Percentiles rank a stretch among this genome's conserved stretches.
These are phyloP conservation scores for Russula compacta DNA, from an alignment of 768 basidiomycete genomes.

Conservation along the genomic window DNA sequence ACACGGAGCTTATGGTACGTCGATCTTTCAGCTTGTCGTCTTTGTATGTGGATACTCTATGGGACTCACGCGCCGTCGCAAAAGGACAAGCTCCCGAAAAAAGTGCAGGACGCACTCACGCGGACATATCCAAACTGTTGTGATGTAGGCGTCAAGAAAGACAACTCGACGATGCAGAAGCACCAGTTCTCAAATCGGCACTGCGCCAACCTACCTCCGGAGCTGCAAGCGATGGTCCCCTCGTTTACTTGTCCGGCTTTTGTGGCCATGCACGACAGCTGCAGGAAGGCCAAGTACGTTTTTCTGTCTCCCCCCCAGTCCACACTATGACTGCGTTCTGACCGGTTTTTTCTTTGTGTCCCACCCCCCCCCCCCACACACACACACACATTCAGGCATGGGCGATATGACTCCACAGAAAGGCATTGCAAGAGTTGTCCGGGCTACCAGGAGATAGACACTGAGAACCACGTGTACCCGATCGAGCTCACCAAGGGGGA, in stretches of 20 bases:
- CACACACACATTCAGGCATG: background rate
- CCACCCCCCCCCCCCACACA: too few relatives aligned
- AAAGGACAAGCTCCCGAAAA: background rate
- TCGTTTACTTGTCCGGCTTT: background rate
- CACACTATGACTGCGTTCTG: too few relatives aligned
- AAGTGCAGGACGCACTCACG: background rate
- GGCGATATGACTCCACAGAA: constrained; percentile 1
- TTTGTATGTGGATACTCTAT: background rate
- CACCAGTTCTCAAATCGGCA: background rate
- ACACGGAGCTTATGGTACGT: constrained; percentile 3
- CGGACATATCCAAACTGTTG: background rate
- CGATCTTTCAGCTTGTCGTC: background rate
- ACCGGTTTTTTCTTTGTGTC: too few relatives aligned
- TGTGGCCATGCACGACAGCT: background rate
- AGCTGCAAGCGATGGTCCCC: background rate
- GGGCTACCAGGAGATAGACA: background rate
- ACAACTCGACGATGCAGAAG: background rate
- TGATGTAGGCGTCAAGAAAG: background rate
- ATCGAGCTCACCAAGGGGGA: background rate
- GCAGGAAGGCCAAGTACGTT: constrained; percentile 2
- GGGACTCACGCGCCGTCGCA: background rate
- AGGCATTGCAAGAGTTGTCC: background rate
- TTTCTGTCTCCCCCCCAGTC: too few relatives aligned
- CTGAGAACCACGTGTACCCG: background rate
- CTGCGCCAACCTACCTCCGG: background rate